phyloP scores from a whole-genome alignment of 2,329 filamentous ascomycete species.

The Pyrenophora seminiperda region DNA sequence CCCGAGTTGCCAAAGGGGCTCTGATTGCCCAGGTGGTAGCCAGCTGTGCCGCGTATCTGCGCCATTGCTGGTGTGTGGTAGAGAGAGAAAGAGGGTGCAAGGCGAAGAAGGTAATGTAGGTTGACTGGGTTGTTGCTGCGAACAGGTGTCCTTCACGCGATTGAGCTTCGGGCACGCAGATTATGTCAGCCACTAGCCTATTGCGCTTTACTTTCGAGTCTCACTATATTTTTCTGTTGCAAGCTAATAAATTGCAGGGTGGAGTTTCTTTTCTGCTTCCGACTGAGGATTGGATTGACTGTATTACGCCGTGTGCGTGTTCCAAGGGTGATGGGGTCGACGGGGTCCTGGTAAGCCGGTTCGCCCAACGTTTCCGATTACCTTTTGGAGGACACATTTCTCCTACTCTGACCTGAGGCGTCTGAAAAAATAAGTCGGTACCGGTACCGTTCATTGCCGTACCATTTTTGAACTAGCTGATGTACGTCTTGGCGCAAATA shows the following conservation, averaged over 20 bases:
- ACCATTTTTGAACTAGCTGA: background rate
- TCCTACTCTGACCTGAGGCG: constrained; percentile 1
- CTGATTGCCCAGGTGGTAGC: constrained; percentile 81
- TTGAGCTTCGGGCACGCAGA: constrained; percentile 15
- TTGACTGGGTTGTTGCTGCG: constrained; percentile 34
- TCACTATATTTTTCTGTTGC: constrained; percentile 10
- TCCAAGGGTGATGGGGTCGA: background rate
- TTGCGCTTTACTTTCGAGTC: constrained; percentile 12
- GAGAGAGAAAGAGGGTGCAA: constrained; percentile 21
- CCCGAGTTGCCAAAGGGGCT: constrained; percentile 70
- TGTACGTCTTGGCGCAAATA: constrained; percentile 2
- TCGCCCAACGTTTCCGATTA: constrained; percentile 3
- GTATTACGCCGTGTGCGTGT: constrained; percentile 3
- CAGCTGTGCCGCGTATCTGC: constrained; percentile 68
- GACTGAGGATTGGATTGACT: constrained; percentile 3
- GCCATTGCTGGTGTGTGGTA: constrained; percentile 53
- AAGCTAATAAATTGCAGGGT: constrained; percentile 14
- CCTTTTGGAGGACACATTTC: constrained; percentile 12
- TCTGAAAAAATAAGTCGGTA: constrained; percentile 1
- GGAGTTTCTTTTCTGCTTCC: background rate
- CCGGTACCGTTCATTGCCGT: constrained; percentile 4
- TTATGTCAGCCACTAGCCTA: constrained; percentile 26
- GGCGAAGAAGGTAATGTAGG: constrained; percentile 33
- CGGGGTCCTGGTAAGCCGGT: constrained; percentile 1
- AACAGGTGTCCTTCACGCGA: constrained; percentile 25